Evolutionary conservation across 768 basidiomycete species (phyloP).

Genomic region (Serpula lacrymans): DNA sequence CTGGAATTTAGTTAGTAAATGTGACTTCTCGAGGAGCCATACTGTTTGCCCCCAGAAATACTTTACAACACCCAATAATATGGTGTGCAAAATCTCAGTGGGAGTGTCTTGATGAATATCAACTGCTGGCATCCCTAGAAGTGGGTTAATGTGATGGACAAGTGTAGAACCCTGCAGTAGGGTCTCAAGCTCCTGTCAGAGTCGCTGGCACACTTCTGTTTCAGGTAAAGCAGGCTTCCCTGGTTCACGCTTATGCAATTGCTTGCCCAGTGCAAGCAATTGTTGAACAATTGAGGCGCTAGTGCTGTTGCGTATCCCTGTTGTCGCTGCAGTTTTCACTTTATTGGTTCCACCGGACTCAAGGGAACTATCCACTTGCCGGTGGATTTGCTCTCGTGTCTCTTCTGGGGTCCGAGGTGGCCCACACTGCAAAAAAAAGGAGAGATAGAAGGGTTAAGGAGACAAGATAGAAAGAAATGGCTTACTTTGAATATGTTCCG

Average conservation of each 20-base stretch:
- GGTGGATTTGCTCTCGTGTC: conserved; percentile 1
- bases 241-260: background rate
- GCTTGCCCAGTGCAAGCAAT: conserved; percentile 4
- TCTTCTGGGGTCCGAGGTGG: background rate
- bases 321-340: conserved; percentile 1
- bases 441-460: conserved; percentile 9
- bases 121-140: conserved; percentile 17
- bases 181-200: conserved; percentile 2
- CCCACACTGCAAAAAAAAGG: conserved; percentile 4
- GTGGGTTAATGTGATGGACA: conserved; percentile 3
- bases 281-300: background rate
- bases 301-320: background rate
- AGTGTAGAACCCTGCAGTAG: background rate
- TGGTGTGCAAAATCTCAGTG: conserved; percentile 30
- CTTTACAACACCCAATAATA: conserved; percentile 32
- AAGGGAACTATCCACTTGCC: conserved; percentile 2
- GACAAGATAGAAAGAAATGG: too few relatives aligned
- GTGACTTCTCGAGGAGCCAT: conserved; percentile 19
- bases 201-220: background rate
- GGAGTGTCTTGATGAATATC: conserved; percentile 30
- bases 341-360: conserved; percentile 4
- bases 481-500: conserved; percentile 15
- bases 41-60: conserved; percentile 28
- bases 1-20: conserved; percentile 19
- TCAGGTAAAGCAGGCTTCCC: background rate